These are phyloP conservation scores for Populus hybrid DNA, from an alignment of 441 rosid genomes.

Conservation along the genomic window DNA sequence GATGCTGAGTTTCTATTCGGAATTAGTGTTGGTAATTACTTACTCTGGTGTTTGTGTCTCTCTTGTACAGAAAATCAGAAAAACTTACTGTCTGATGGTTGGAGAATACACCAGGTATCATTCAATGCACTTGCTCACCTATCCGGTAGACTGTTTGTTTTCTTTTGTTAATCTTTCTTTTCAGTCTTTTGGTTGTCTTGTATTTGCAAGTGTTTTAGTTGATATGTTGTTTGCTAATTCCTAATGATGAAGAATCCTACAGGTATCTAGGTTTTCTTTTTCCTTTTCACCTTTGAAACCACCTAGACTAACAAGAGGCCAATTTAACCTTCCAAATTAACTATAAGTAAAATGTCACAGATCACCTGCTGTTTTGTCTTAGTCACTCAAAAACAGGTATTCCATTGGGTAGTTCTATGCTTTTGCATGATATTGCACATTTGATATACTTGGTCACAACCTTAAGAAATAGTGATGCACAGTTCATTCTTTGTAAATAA, in stretches of 20 bases:
- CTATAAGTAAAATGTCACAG: not conserved
- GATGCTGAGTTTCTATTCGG: not conserved
- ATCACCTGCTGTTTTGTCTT: not conserved
- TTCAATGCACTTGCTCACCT: not conserved
- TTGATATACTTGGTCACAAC: not conserved
- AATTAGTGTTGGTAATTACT: not conserved
- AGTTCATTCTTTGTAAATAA: not conserved
- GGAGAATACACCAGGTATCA: conserved; percentile 87
- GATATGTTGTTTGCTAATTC: not conserved
- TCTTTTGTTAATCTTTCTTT: not conserved
- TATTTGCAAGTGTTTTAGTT: not conserved
- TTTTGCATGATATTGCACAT: not conserved
- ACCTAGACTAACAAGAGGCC: not conserved
- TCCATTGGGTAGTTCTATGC: not conserved
- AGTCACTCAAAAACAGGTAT: no score
- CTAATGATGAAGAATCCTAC: not conserved
- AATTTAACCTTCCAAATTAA: not conserved
- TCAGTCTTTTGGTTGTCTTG: not conserved
- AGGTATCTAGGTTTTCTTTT: not conserved
- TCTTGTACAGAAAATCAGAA: conserved; percentile 74
- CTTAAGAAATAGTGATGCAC: not conserved
- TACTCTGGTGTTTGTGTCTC: not conserved
- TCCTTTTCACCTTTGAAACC: not conserved
- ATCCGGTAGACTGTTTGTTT: not conserved
- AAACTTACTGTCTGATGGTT: conserved; percentile 71